These are phyloP conservation scores for Talaromyces sp. DNA, from an alignment of 2,329 filamentous ascomycete genomes.

Conservation along the genomic window DNA sequence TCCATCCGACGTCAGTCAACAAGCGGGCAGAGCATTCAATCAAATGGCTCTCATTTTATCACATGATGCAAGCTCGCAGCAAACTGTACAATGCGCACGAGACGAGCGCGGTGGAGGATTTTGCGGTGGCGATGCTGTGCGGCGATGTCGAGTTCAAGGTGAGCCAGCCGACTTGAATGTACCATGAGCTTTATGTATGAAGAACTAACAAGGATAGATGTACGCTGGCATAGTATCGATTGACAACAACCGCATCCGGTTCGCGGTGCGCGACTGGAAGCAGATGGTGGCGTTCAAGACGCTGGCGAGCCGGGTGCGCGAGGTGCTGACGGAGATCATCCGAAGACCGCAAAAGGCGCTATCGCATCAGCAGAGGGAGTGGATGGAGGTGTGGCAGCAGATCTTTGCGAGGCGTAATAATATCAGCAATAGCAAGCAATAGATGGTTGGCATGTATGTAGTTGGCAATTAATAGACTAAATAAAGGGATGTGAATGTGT, in stretches of 20 bases:
- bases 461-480: not conserved
- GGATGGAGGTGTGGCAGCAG: slow-evolving; percentile 68
- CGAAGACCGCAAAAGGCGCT: slow-evolving; percentile 34
- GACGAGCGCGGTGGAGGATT: slow-evolving; percentile 72
- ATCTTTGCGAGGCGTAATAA: slow-evolving; percentile 47
- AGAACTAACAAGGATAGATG: slow-evolving; percentile 47
- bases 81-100: slow-evolving; percentile 81
- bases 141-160: slow-evolving; percentile 85
- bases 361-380: slow-evolving; percentile 62
- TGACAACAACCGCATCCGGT: slow-evolving; percentile 80
- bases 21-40: slow-evolving; percentile 52
- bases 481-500: not conserved
- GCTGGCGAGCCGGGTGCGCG: slow-evolving; percentile 65
- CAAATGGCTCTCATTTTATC: slow-evolving; percentile 88
- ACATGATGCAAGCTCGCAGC: slow-evolving; percentile 90
- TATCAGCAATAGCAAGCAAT: too few species aligned
- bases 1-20: slow-evolving; percentile 88
- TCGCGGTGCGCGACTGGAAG: slow-evolving; percentile 83
- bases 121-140: slow-evolving; percentile 76
- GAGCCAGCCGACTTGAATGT: slow-evolving; percentile 28
- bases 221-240: slow-evolving; percentile 81
- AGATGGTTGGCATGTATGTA: too few species aligned
- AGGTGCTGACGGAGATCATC: slow-evolving; percentile 67
- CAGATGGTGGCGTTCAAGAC: slow-evolving; percentile 83
- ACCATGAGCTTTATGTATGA: not conserved